These are phyloP conservation scores for Leccinum pellstonianum DNA, from an alignment of 768 basidiomycete species.

Conservation along the genomic window DNA sequence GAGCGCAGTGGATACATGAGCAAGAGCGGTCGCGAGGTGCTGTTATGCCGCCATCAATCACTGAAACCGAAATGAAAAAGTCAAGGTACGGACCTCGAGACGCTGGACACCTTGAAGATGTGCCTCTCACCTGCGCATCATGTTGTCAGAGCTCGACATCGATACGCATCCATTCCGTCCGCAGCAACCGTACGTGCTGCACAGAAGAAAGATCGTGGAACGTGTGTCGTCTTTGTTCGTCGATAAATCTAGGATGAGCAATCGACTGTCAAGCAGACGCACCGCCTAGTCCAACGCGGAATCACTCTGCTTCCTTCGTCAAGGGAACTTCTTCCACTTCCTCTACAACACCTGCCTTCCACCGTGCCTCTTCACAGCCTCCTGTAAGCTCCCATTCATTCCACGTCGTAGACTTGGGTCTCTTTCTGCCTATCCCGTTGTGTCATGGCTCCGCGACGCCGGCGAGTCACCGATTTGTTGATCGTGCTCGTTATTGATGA, in stretches of 20 bases:
- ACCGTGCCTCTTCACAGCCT: constrained; percentile 18
- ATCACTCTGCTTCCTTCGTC: constrained; percentile 10
- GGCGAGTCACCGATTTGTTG: constrained; percentile 11
- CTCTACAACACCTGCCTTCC: constrained; percentile 20
- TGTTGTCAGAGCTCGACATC: constrained; percentile 76
- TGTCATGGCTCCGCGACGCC: background rate
- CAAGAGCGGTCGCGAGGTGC: constrained; percentile 54
- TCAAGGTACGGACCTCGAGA: constrained; percentile 44
- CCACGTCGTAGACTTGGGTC: constrained; percentile 51
- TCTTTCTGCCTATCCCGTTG: constrained; percentile 2
- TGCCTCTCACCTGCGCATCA: constrained; percentile 64
- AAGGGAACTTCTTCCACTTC: constrained; percentile 6
- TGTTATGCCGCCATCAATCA: constrained; percentile 21
- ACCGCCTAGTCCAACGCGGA: constrained; percentile 30
- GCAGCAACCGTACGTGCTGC: constrained; percentile 46
- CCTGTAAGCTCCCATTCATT: constrained; percentile 33
- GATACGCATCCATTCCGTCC: constrained; percentile 65
- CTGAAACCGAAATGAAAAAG: constrained; percentile 11
- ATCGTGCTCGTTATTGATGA: constrained; percentile 17
- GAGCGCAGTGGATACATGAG: constrained; percentile 52
- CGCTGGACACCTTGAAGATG: constrained; percentile 64
- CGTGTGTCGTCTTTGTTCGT: constrained; percentile 53
- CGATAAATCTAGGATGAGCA: background rate
- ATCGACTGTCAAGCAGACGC: constrained; percentile 2
- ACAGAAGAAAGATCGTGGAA: constrained; percentile 62